These are phyloP conservation scores for Mortierella sp. DNA, from an alignment of 371 early-diverging fungal species.

Conservation along the genomic window DNA sequence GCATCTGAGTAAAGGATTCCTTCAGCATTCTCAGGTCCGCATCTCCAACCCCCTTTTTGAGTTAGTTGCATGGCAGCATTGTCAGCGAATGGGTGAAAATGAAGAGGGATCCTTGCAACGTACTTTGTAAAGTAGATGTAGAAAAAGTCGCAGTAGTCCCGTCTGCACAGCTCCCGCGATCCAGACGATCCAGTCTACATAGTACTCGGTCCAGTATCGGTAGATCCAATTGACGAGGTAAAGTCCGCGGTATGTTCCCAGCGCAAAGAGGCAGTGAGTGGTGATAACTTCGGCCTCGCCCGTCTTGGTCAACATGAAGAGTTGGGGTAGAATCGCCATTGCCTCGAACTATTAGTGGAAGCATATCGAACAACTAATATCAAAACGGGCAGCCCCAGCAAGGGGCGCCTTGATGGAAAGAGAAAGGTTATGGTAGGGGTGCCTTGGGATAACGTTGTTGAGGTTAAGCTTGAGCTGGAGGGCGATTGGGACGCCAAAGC, in stretches of 20 bases:
- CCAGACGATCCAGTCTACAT: slow-evolving; percentile 73
- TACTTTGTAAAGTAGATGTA: slow-evolving; percentile 96
- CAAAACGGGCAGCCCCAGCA: too few species aligned
- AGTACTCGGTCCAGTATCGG: slow-evolving; percentile 81
- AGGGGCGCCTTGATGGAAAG: too few species aligned
- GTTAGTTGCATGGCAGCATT: neutral
- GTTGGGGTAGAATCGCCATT: slow-evolving; percentile 98
- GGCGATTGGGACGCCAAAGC: too few species aligned
- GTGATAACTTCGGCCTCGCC: slow-evolving; percentile 99
- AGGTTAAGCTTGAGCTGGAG: too few species aligned
- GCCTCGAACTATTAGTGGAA: slow-evolving; percentile 76
- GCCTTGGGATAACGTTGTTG: too few species aligned
- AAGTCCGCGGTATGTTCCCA: slow-evolving; percentile 97
- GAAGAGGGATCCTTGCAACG: slow-evolving; percentile 22
- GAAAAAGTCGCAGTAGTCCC: slow-evolving; percentile 97
- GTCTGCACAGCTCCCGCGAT: slow-evolving; percentile 96
- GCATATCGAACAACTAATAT: neutral
- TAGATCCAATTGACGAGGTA: slow-evolving; percentile 98
- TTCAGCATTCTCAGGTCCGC: neutral
- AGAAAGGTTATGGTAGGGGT: too few species aligned
- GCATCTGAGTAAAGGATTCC: neutral
- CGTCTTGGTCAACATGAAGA: slow-evolving; percentile 95
- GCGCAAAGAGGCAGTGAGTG: slow-evolving; percentile 96
- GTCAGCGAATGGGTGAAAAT: neutral
- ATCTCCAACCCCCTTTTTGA: neutral